Conservation (phyloP, 371 early-diverging fungal species). For the Coemansia sp. region DNA sequence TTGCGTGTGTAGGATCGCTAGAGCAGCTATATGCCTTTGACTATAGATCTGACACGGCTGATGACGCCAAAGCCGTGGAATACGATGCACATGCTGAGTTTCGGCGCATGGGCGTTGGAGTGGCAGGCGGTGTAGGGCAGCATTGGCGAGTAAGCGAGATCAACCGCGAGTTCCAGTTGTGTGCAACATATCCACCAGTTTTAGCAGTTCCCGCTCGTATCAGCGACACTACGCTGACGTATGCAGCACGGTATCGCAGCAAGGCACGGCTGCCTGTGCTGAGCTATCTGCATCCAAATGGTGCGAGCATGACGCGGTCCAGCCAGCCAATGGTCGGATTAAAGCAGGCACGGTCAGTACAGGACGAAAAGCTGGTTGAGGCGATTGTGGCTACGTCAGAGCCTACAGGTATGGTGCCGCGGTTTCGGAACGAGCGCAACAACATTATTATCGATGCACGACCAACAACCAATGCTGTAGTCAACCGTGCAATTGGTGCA, state of each 20-base stretch:
- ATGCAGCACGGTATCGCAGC: conserved; percentile 89
- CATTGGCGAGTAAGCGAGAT: conserved; percentile 76
- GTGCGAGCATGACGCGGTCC: conserved; percentile 88
- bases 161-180: conserved; percentile 80
- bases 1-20: conserved; percentile 59
- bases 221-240: conserved; percentile 83
- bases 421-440: conserved; percentile 17
- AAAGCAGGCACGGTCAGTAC: conserved; percentile 87
- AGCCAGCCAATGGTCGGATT: conserved; percentile 95
- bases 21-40: conserved; percentile 81
- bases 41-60: conserved; percentile 57
- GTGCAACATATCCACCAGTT: conserved; percentile 83
- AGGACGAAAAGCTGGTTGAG: conserved; percentile 95
- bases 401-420: conserved; percentile 43
- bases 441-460: conserved; percentile 93
- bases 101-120: conserved; percentile 80
- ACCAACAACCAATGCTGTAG: conserved; percentile 91
- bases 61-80: conserved; percentile 53
- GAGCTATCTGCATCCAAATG: conserved; percentile 84
- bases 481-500: conserved; percentile 89
- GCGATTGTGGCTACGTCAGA: conserved; percentile 65
- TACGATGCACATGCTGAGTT: conserved; percentile 82
- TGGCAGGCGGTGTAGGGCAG: conserved; percentile 45
- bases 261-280: conserved; percentile 88
- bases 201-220: conserved; percentile 86